Conservation (phyloP, 2,329 filamentous ascomycete genomes). For the Phaeoacremonium minimum region DNA sequence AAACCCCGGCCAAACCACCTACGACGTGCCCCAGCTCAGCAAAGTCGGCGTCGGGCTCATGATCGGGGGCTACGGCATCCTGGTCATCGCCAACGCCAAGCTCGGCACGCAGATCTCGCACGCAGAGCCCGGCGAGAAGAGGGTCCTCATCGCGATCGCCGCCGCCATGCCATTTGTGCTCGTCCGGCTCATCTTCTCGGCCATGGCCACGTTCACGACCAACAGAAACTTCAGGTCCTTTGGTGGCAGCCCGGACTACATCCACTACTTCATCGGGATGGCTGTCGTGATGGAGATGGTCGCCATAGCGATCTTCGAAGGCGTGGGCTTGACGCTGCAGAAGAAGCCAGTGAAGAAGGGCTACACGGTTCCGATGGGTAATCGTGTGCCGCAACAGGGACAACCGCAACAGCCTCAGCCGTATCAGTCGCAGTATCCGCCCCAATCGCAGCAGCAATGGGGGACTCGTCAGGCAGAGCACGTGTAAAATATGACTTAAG, state of each 20-base stretch:
- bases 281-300: constrained; percentile 45
- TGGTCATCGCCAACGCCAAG: constrained; percentile 26
- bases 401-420: no score
- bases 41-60: constrained; percentile 37
- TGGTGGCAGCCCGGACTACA: constrained; percentile 30
- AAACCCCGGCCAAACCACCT: constrained; percentile 15
- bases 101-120: constrained; percentile 21
- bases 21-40: constrained; percentile 17
- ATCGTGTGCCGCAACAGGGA: no score
- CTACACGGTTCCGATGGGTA: not conserved
- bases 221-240: constrained; percentile 36
- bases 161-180: constrained; percentile 42
- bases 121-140: constrained; percentile 37
- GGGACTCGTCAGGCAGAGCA: no score
- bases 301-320: constrained; percentile 35
- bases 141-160: constrained; percentile 35
- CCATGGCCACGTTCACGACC: constrained; percentile 34
- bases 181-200: constrained; percentile 42
- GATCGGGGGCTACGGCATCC: constrained; percentile 30
- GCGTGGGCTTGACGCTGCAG: constrained; percentile 31
- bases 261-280: constrained; percentile 33
- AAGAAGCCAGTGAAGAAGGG: constrained; percentile 8
- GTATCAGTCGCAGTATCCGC: no score
- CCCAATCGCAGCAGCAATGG: no score
- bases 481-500: no score